Base-by-base conservation (phyloP, 2,329 filamentous ascomycete species). In the Hansfordia pulvinata region DNA sequence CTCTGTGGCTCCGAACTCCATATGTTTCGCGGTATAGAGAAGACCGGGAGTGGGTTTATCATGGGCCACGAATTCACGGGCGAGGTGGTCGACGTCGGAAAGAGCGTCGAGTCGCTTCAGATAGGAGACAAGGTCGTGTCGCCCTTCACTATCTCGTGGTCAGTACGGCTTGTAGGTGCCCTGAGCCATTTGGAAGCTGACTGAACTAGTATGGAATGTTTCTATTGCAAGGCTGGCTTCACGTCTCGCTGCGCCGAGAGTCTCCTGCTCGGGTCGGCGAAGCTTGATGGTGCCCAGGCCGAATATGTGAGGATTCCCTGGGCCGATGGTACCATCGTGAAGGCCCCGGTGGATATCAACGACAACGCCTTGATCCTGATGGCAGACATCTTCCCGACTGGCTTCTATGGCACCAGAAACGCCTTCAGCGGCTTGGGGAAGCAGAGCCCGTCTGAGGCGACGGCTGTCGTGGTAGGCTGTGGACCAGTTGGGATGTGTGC, bases 1-100 rank as follows among this genome's bases (percentile, higher is more conserved):
- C 64, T 94, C 17, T 94, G 86, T 49, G 86, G 86, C 47, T 88
- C 80, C 82, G 85, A 93, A 46, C 62, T 93, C 19, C 86, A 93
- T 52, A 74, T 83, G 28, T 93, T 76, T 55, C 78, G 85, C 23
- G 86, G 86, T 19, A 76, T 84, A 41, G 74, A 93, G 45, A 64
- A 72, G 14, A 77, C 74, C 6, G 61, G 53, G 1, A 69, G 77
- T 0, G 69, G 63, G 15, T 71, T 69, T 40, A 64, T 73, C 29
- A 74, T 74, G 78, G 81, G 84, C 31, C 86, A 93, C 48, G 86
- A 93, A 46, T 92, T 93, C 45, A 83, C 81, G 2, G 86, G 86
- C 5, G 66, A 62, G 14, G 70, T 93, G 8, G 64, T 75, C 18
- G 69, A 79, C 35, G 57, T 65, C 23, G 85, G 85, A 1, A 56